phyloP scores from a whole-genome alignment of 1,139 yeast species.

The Candida tropicalis region DNA sequence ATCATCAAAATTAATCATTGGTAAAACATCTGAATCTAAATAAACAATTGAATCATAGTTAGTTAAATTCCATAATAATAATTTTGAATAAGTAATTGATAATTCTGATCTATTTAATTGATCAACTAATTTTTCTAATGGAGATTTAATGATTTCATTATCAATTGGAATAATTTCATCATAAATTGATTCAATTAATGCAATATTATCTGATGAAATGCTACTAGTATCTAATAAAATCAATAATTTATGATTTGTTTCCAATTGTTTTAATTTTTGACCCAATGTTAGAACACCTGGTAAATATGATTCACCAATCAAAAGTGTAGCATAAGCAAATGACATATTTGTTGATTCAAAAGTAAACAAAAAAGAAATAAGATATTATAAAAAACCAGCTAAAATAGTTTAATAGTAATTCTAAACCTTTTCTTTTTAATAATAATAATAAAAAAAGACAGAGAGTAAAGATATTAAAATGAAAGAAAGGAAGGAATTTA shows the following conservation, averaged over 20 bases:
- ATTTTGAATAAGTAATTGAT: constrained; percentile 30
- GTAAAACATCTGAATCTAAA: constrained; percentile 34
- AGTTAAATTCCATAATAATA: constrained; percentile 31
- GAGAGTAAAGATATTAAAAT: no score
- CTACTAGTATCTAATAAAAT: constrained; percentile 24
- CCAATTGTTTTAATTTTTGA: constrained; percentile 22
- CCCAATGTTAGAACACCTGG: constrained; percentile 36
- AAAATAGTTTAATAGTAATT: no score
- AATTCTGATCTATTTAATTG: constrained; percentile 31
- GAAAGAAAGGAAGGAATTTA: not conserved
- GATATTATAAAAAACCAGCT: not conserved
- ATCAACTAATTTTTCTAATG: constrained; percentile 22
- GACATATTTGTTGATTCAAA: constrained; percentile 19
- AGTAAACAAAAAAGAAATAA: not conserved
- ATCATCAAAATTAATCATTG: constrained; percentile 27
- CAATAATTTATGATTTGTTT: constrained; percentile 24
- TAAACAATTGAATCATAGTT: constrained; percentile 29
- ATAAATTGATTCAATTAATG: constrained; percentile 22
- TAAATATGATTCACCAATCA: constrained; percentile 31
- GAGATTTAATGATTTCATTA: constrained; percentile 23
- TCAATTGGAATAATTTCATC: constrained; percentile 31
- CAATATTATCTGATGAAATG: constrained; percentile 21
- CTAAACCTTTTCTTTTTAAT: no score
- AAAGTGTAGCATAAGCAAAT: constrained; percentile 33
- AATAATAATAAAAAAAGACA: no score